Base-by-base conservation (phyloP, 1,139 yeast genomes). In the Yamadazyma conglobata region DNA sequence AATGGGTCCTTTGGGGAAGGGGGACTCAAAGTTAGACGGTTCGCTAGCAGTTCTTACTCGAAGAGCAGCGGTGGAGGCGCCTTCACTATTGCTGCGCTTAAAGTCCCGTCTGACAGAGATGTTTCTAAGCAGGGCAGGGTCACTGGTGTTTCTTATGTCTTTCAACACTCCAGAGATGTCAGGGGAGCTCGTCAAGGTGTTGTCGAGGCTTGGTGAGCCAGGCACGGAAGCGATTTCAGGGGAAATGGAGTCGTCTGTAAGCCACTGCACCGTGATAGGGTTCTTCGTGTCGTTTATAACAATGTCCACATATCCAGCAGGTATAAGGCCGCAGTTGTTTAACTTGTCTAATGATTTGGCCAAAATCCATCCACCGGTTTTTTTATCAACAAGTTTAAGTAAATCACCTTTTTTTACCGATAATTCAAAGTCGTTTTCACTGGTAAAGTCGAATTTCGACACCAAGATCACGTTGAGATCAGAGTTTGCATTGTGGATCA, bases 291-390 rank as follows among this genome's bases (percentile, higher is more conserved):
- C 72, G 38, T 66, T 66, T 15, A 64, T 54, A n/a, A 68, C 71
- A 26, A 67, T 66, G 35, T 64, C 71, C n/a, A 64, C 68, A 39
- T 65, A 66, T 19, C 54, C 47, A 2, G 71, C 68, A 4, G 72
- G 73, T 4, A 67, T 59, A 22, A 67, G 42, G 0, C 73, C 73
- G 2, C 68, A 66, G 5, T 43, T 39, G 8, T 43, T 40, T 21
- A 67, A 39, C 34, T 57, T 56, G 38, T 67, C 72, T 34, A 67
- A 56, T 30, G 54, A 64, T 39, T 67, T 65, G 24, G 66, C 73
- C 35, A 64, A 45, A 4, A 67, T 39, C 73, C 73, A 67, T 2
- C 73, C 73, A 36, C 61, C 57, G 4, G 62, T 61, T 6, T 58
- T 60, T 17, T 60, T 44, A 33, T 63, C 68, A 23, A 67, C 42